Percentiles rank a stretch among this genome's conserved stretches.
These are phyloP conservation scores for Candida boleticola DNA, from an alignment of 805 yeast genomes.

Conservation along the genomic window DNA sequence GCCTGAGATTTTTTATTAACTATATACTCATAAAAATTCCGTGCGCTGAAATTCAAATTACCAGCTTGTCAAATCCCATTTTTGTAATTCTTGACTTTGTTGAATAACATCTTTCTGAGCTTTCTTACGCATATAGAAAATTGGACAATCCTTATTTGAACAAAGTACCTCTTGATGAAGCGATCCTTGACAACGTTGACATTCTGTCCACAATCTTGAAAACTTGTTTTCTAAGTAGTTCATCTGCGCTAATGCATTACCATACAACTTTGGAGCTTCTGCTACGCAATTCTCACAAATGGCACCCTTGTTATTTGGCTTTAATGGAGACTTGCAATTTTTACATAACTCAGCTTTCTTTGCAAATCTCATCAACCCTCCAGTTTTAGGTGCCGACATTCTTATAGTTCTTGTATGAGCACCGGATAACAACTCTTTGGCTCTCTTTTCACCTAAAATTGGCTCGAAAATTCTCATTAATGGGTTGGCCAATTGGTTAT, in stretches of 20 bases:
- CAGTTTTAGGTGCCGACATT: slow-evolving; percentile 71
- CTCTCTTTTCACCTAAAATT: slow-evolving; percentile 80
- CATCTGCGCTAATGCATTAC: slow-evolving; percentile 77
- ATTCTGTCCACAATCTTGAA: slow-evolving; percentile 93
- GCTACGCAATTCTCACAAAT: slow-evolving; percentile 76
- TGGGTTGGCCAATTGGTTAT: slow-evolving; percentile 91
- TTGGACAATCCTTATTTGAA: slow-evolving; percentile 94
- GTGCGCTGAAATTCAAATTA: slow-evolving; percentile 13
- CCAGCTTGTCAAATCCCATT: slow-evolving; percentile 66
- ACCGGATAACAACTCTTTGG: slow-evolving; percentile 78
- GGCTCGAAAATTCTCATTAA: slow-evolving; percentile 93
- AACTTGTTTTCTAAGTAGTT: slow-evolving; percentile 79
- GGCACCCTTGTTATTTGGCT: slow-evolving; percentile 58
- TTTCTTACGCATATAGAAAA: slow-evolving; percentile 92
- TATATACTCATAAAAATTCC: too few species aligned
- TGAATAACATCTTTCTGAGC: slow-evolving; percentile 69
- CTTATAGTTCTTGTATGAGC: slow-evolving; percentile 78
- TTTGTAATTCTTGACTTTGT: slow-evolving; percentile 56
- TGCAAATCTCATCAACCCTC: slow-evolving; percentile 90
- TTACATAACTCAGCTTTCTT: slow-evolving; percentile 86
- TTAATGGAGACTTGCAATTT: slow-evolving; percentile 81
- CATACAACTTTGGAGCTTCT: slow-evolving; percentile 74
- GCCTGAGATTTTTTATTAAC: too few species aligned
- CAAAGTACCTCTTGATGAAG: slow-evolving; percentile 94
- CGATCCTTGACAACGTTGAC: slow-evolving; percentile 96